Evolutionary conservation across 169 alveolate genomes (phyloP), one percentile per base, ranked within the genome.

Genomic region (Eimeria mitis): DNA sequence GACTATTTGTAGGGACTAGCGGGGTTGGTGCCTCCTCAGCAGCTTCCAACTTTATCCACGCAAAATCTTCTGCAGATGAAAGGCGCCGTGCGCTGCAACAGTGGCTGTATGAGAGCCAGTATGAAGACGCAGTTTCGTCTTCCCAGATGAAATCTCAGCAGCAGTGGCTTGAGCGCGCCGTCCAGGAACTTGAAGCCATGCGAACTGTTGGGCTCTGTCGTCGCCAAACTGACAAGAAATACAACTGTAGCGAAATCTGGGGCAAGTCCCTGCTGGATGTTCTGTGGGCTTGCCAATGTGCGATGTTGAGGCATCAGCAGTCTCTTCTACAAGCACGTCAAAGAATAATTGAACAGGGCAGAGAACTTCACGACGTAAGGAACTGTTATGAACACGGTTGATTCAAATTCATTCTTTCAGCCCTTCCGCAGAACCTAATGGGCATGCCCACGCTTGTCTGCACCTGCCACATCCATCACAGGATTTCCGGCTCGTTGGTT

Each of bases 91-190:
- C 52, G n/a, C 44, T 87, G 84, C 94, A 87, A 56, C 94, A 87
- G 83, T 87, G 94, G 94, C 83, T 87, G 44, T 87, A 87, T 75
- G 81, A 87, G 52, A 87, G 94, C 81, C 94, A 87, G 47, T 63
- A 40, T 65, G 94, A 87, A 65, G 94, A 87, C 28, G 83, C 94
- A 23, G 56, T 87, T 13, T 65, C 81, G 37, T 49, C 81, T 1
- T 44, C 37, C n/a, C 54, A 61, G 65, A 63, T 61, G 83, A 63
- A 61, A n/a, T 61, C 83, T 87, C 83, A 87, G 65, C 70, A 87
- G 13, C 59, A 16, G 61, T 75, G 94, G n/a, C 94, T 87, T 42
- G 65, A 40, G 14, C 44, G 21, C 3, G 94, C 83, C 28, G 68
- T 52, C 63, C 28, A 87, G 83, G 94, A 87, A 42, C 94, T 87